phyloP scores from a whole-genome alignment of 352 stramenopile species.

The Pythium coloratum region DNA sequence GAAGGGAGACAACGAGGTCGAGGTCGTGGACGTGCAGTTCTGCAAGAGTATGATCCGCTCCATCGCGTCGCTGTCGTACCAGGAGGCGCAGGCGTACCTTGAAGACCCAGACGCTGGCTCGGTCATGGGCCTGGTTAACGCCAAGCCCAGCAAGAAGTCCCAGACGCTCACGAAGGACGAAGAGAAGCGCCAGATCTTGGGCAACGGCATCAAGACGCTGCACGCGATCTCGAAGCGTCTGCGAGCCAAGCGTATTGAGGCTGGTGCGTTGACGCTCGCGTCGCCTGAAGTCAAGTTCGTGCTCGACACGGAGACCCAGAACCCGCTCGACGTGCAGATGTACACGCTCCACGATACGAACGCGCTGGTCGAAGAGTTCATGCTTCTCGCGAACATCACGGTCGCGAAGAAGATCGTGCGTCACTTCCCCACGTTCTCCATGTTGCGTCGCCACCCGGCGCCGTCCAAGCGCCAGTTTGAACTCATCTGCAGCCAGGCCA shows the following conservation, averaged over 20 bases:
- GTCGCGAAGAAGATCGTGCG: slow-evolving; percentile 95
- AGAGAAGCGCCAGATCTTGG: slow-evolving; percentile 55
- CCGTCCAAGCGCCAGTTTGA: slow-evolving; percentile 95
- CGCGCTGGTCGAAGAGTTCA: slow-evolving; percentile 98
- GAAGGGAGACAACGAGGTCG: slow-evolving; percentile 61
- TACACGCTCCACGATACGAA: slow-evolving; percentile 96
- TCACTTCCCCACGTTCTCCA: slow-evolving; percentile 94
- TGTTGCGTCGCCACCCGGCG: slow-evolving; percentile 94
- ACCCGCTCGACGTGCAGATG: slow-evolving; percentile 97
- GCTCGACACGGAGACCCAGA: slow-evolving; percentile 98
- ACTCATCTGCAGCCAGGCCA: slow-evolving; percentile 75
- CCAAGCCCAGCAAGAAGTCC: slow-evolving; percentile 8
- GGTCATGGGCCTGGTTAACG: slow-evolving; percentile 35
- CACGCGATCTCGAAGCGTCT: slow-evolving; percentile 91
- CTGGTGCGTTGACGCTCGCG: slow-evolving; percentile 96
- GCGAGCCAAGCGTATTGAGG: slow-evolving; percentile 92
- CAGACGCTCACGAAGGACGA: slow-evolving; percentile 44
- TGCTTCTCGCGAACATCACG: slow-evolving; percentile 99
- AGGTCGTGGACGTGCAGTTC: slow-evolving; percentile 96
- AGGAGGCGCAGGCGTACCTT: slow-evolving; percentile 96
- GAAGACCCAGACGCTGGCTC: slow-evolving; percentile 77
- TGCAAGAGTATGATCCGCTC: slow-evolving; percentile 98
- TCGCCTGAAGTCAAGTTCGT: slow-evolving; percentile 97
- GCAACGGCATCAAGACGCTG: slow-evolving; percentile 89
- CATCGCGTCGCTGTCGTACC: slow-evolving; percentile 95